Base-by-base conservation (phyloP, 208 protist genomes). In the Phytomonas sp. region DNA sequence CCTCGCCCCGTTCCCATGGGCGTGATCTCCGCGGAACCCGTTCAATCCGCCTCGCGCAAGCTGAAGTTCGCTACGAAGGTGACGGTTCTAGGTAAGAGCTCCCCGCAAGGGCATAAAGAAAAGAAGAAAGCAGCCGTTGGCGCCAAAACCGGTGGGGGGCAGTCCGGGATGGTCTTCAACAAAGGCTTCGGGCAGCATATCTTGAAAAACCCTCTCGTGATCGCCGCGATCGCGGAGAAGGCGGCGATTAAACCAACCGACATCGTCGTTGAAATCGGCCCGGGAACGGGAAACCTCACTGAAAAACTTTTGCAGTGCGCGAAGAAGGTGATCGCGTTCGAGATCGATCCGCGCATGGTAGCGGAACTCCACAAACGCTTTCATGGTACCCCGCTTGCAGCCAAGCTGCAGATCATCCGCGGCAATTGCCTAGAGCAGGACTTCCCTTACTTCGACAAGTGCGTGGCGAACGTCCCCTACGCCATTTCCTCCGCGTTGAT, bases 401-500 rank as follows among this genome's bases (percentile, higher is more conserved):
- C 81, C 13, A 99, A 99, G 78, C 77, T 99, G 62, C 77, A 99
- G 81, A 97, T 99, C 34, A 95, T 99, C 31, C 86, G 99, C 23
- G 97, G 98, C 51, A 99, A 99, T 85, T 94, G 98, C 64, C 77
- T 99, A 0, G 99, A 99, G 73, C 83, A 98, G 33, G 97, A 99
- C 20, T 93, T 99, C 51, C 99, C 99, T 0, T 99, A 96, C 75
- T 99, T 99, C 87, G 98, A 99, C 87, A 94, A 99, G 67, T 99
- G 98, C 71, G 98, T 99, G 9, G 98, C 99, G 43, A 99, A 99
- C 89, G 93, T 99, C 31, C 99, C 99, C 34, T 99, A 99, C 80
- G 96, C 99, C 31, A 99, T 99, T 79, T 99, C 98, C 4, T 99
- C 98, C n/a, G 97, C 98, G 20, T 77, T 99, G 20, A 91, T 98